Evolutionary conservation across 352 stramenopile genomes (phyloP).

Genomic region (Globisporangium barbulae): DNA sequence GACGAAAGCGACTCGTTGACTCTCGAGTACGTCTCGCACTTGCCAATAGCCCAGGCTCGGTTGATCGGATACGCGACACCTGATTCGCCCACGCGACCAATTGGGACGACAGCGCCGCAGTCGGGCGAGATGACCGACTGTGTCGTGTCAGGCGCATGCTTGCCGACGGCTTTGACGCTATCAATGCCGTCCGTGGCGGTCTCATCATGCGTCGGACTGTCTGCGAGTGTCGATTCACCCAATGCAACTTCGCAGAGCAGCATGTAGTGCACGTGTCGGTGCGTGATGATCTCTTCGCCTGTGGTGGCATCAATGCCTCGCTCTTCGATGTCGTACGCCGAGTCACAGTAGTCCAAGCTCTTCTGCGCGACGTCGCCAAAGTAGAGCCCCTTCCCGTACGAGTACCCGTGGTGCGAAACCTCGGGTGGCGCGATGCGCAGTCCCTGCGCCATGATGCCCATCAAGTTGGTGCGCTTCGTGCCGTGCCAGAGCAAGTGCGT

Average conservation of each 20-base stretch:
- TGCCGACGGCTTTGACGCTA: constrained; percentile 3
- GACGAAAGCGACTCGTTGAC: not conserved
- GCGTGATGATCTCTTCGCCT: not conserved
- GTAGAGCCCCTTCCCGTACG: constrained; percentile 86
- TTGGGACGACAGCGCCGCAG: constrained; percentile 1
- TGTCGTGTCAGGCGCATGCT: not conserved
- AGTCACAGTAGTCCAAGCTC: constrained; percentile 62
- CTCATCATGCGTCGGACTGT: not conserved
- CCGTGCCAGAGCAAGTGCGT: constrained; percentile 80
- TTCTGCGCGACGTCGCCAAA: constrained; percentile 74
- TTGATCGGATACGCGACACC: constrained; percentile 7
- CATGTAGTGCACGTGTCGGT: constrained; percentile 19
- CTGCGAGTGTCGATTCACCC: constrained; percentile 16
- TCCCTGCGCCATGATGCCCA: constrained; percentile 79
- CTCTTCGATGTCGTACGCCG: constrained; percentile 41
- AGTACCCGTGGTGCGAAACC: constrained; percentile 67
- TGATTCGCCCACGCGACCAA: not conserved
- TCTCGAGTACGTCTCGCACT: not conserved
- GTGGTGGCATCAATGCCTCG: constrained; percentile 4
- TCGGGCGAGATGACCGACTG: constrained; percentile 6
- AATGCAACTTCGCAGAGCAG: constrained; percentile 66
- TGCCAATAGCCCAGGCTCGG: constrained; percentile 1
- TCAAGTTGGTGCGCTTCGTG: constrained; percentile 68
- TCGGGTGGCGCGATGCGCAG: constrained; percentile 80
- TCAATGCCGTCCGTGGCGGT: not conserved